A percentile compares a stretch with the other conserved stretches of the same genome.
Conservation (phyloP, 2,329 filamentous ascomycete species). For the Phialophora expanda region DNA sequence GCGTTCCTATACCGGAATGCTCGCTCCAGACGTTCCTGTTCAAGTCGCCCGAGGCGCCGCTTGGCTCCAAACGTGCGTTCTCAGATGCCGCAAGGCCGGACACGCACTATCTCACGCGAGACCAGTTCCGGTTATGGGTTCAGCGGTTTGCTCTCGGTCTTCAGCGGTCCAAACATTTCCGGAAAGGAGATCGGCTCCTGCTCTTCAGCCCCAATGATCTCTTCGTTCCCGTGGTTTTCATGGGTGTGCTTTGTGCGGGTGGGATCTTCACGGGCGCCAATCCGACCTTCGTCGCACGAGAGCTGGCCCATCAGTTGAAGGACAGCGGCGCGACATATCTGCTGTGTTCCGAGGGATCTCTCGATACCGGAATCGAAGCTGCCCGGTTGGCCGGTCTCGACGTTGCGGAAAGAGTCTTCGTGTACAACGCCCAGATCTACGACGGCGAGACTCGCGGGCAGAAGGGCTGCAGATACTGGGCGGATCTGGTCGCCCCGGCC, state of each 20-base stretch:
- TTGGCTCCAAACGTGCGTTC: constrained; percentile 50
- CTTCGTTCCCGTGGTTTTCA: constrained; percentile 69
- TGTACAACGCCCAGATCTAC: constrained; percentile 36
- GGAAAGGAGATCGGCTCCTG: constrained; percentile 69
- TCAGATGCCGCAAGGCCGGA: constrained; percentile 68
- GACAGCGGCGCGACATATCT: constrained; percentile 71
- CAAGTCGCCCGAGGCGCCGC: constrained; percentile 47
- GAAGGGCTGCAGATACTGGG: constrained; percentile 36
- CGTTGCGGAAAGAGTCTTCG: constrained; percentile 34
- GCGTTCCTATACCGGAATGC: constrained; percentile 48
- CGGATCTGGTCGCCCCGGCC: constrained; percentile 31
- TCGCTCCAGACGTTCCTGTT: constrained; percentile 56
- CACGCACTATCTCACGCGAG: constrained; percentile 64
- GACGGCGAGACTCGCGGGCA: constrained; percentile 26
- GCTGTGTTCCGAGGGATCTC: constrained; percentile 53
- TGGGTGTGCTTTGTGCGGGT: constrained; percentile 74
- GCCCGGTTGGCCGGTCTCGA: constrained; percentile 33
- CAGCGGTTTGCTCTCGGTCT: constrained; percentile 72
- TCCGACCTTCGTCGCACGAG: constrained; percentile 67
- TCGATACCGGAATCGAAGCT: constrained; percentile 38
- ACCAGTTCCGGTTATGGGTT: constrained; percentile 66
- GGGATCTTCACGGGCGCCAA: constrained; percentile 76
- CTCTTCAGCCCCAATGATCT: constrained; percentile 74
- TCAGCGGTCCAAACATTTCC: constrained; percentile 60
- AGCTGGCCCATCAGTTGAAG: constrained; percentile 72